phyloP scores from a whole-genome alignment of 495 filamentous ascomycete species.

The Elasticomyces elasticus region DNA sequence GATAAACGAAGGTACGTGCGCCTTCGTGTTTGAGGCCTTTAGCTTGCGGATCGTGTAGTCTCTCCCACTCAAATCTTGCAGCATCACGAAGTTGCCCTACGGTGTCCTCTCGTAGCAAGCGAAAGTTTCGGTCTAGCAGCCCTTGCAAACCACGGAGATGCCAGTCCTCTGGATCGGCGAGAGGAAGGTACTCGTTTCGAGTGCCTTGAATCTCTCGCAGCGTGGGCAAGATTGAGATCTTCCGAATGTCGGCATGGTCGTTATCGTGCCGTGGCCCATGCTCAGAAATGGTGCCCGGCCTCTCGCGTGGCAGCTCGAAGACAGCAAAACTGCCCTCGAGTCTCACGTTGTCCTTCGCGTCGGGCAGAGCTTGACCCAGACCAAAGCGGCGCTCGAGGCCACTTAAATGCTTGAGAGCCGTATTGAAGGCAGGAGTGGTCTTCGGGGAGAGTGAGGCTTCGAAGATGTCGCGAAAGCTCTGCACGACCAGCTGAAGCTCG shows the following conservation, averaged over 20 bases:
- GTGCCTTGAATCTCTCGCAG: constrained; percentile 46
- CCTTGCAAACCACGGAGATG: constrained; percentile 50
- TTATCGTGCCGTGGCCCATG: constrained; percentile 57
- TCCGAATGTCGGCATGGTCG: constrained; percentile 48
- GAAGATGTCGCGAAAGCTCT: neutral
- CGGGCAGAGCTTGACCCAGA: constrained; percentile 13
- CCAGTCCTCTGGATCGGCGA: constrained; percentile 40
- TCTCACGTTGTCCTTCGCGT: neutral
- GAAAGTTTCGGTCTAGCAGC: constrained; percentile 60
- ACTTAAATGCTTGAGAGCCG: constrained; percentile 14
- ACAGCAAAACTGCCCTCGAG: constrained; percentile 22
- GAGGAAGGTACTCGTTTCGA: constrained; percentile 51
- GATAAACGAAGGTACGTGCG: constrained; percentile 35
- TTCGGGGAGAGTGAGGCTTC: neutral
- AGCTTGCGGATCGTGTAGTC: constrained; percentile 17
- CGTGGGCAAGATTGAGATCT: constrained; percentile 57
- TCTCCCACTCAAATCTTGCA: constrained; percentile 36
- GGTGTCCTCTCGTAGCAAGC: constrained; percentile 57
- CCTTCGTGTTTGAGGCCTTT: constrained; percentile 15
- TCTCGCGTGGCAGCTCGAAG: constrained; percentile 33
- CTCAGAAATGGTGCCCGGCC: constrained; percentile 44
- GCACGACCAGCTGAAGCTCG: constrained; percentile 1
- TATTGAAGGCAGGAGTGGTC: neutral
- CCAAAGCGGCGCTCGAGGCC: constrained; percentile 10
- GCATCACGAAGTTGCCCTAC: constrained; percentile 53